Percentiles rank a stretch among this genome's conserved stretches.
Evolutionary conservation across 129 eudicot species (phyloP).

Genomic region (Pulicaria dysenterica): DNA sequence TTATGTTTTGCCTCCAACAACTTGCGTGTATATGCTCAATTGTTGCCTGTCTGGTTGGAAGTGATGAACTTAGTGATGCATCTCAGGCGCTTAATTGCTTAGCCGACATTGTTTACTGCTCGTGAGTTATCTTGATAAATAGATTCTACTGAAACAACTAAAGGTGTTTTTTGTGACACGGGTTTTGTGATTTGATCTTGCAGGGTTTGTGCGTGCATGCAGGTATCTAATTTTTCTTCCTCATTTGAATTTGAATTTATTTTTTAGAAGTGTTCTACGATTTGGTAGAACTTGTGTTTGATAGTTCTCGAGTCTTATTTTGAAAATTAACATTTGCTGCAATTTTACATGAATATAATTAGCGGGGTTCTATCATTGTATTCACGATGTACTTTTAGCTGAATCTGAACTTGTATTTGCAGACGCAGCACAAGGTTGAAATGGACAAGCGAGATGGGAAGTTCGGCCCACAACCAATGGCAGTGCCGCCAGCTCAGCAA

Average conservation of each 20-base stretch:
- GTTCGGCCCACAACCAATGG: constrained; percentile 79
- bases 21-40: constrained; percentile 86
- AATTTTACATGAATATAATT: too few species aligned
- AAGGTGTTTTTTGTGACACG: constrained; percentile 9
- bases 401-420: constrained; percentile 13
- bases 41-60: constrained; percentile 77
- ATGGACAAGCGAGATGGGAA: constrained; percentile 96
- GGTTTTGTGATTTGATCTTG: constrained; percentile 27
- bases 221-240: constrained; percentile 45
- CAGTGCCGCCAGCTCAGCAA: constrained; percentile 75
- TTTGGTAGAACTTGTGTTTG: too few species aligned
- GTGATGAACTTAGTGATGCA: constrained; percentile 72
- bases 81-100: constrained; percentile 72
- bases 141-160: background rate
- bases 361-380: too few species aligned
- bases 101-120: constrained; percentile 85
- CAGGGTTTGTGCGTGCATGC: constrained; percentile 98
- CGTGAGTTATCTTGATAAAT: constrained; percentile 47
- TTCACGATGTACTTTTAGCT: too few species aligned
- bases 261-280: too few species aligned
- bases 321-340: background rate
- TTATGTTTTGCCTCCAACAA: constrained; percentile 96
- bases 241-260: background rate
- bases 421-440: constrained; percentile 98
- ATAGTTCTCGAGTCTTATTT: too few species aligned